Evolutionary conservation across 2,329 filamentous ascomycete genomes (phyloP).

Genomic region (Emmonsiellopsis sp.): DNA sequence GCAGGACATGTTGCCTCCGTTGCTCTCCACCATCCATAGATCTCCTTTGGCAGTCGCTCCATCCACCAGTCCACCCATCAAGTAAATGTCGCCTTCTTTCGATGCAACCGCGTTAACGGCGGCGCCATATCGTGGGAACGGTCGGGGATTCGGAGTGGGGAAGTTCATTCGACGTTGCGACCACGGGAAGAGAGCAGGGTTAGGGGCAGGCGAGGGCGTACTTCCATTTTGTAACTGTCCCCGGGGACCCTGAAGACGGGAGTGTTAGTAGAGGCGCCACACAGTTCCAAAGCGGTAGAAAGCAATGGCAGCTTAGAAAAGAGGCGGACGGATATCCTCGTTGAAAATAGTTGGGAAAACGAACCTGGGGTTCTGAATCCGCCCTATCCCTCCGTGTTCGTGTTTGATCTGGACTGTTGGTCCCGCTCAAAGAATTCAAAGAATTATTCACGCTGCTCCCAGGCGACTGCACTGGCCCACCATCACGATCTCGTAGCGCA

Average conservation of each 20-base stretch:
- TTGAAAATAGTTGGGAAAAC: constrained; percentile 14
- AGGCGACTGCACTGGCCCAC: constrained; percentile 45
- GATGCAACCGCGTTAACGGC: constrained; percentile 88
- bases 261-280: not conserved
- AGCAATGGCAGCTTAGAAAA: not conserved
- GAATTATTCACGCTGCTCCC: constrained; percentile 61
- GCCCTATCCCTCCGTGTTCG: constrained; percentile 49
- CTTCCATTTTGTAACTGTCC: constrained; percentile 45
- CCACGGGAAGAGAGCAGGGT: constrained; percentile 88
- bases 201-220: constrained; percentile 41
- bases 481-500: constrained; percentile 32
- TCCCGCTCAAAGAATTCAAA: constrained; percentile 59
- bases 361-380: constrained; percentile 48
- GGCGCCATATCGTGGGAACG: constrained; percentile 93
- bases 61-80: constrained; percentile 95
- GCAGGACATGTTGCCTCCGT: constrained; percentile 70
- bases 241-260: constrained; percentile 19
- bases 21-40: constrained; percentile 94
- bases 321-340: not conserved
- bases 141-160: constrained; percentile 69
- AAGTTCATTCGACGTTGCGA: constrained; percentile 84
- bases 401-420: constrained; percentile 57
- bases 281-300: not conserved
- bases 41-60: constrained; percentile 94
- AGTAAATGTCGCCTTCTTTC: constrained; percentile 93